A percentile compares a stretch with the other conserved stretches of the same genome.
Evolutionary conservation across 225 moss, liverwort and hornwort genomes (phyloP).

Genomic region (Antitrichia curtipendula): DNA sequence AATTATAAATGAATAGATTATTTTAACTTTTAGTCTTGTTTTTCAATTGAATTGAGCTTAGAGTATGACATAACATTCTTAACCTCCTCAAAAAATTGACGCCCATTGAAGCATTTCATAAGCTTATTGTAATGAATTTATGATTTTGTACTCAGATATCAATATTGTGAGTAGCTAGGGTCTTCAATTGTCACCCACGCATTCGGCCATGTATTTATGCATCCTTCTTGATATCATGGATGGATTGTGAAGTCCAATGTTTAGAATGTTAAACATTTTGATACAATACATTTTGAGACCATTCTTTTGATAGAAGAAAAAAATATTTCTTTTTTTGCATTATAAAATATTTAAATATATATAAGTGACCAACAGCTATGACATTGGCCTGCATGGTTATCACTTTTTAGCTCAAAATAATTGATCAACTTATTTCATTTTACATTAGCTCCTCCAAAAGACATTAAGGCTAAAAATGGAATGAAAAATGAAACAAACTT

Average conservation of each 20-base stretch:
- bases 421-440: background rate
- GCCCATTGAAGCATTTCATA: too few relatives aligned
- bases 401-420: background rate
- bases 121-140: too few relatives aligned
- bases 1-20: background rate
- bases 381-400: too few relatives aligned
- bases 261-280: background rate
- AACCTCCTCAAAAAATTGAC: too few relatives aligned
- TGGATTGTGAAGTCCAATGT: fast-evolving
- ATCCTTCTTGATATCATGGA: background rate
- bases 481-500: background rate
- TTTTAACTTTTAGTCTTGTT: background rate
- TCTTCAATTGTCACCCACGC: background rate
- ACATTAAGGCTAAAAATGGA: background rate
- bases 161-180: fast-evolving
- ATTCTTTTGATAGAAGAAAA: background rate
- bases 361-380: background rate
- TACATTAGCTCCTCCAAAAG: background rate
- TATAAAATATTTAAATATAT: background rate
- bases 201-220: fast-evolving
- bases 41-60: too few relatives aligned
- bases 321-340: fast-evolving
- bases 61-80: background rate
- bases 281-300: too few relatives aligned
- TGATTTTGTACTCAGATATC: fast-evolving